Percentiles rank a stretch among this genome's conserved stretches.
These are phyloP conservation scores for Saksenaea vasiformis DNA, from an alignment of 371 early-diverging fungal species.

Conservation along the genomic window DNA sequence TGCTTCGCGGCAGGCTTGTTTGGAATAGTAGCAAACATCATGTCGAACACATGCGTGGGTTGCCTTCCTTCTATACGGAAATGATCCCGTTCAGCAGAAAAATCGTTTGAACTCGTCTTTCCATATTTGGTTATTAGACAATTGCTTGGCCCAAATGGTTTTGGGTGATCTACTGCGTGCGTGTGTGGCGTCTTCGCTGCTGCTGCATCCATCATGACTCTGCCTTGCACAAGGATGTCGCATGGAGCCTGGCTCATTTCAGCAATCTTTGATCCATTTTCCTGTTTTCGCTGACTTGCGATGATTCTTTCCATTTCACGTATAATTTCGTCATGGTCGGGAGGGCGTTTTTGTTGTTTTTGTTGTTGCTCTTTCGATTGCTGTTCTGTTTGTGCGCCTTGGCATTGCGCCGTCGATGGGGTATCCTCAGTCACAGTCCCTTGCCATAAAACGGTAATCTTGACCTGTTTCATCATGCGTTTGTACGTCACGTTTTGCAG, in stretches of 20 bases:
- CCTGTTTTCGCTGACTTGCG: not conserved
- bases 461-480: conserved; percentile 52
- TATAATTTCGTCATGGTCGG: conserved; percentile 30
- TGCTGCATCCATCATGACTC: not conserved
- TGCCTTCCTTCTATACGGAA: not conserved
- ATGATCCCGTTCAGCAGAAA: not conserved
- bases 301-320: conserved; percentile 35
- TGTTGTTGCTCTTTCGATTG: not conserved
- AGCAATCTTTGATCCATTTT: not conserved
- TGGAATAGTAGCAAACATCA: not conserved
- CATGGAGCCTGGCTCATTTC: not conserved
- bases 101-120: too few relatives aligned
- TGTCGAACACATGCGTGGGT: not conserved
- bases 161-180: too few relatives aligned
- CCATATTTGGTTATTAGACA: too few relatives aligned
- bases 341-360: not conserved
- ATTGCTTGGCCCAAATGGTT: too few relatives aligned
- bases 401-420: conserved; percentile 20
- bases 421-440: conserved; percentile 54
- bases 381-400: not conserved
- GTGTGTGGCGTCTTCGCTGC: too few relatives aligned
- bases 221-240: not conserved
- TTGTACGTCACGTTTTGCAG: conserved; percentile 80
- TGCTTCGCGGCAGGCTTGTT: not conserved
- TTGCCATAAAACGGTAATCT: conserved; percentile 53